Percentiles rank a stretch among this genome's conserved stretches.
Evolutionary conservation across 495 filamentous ascomycete genomes (phyloP).

Genomic region (Aspergillus ellipticus): DNA sequence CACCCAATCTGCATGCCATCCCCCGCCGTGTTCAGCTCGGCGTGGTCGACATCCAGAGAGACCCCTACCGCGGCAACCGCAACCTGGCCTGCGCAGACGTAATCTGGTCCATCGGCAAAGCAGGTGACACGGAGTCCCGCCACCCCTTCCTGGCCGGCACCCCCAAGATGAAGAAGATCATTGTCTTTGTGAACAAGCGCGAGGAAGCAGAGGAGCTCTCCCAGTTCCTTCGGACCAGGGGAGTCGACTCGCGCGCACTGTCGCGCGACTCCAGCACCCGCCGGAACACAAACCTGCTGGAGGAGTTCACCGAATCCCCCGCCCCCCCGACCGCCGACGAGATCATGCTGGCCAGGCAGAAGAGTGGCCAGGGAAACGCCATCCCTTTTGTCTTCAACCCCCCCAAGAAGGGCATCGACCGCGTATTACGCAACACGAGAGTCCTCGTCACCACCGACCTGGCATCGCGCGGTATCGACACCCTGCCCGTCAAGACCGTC

Average conservation of each 20-base stretch:
- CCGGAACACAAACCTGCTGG: constrained; percentile 69
- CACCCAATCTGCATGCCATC: constrained; percentile 92
- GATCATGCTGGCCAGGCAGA: constrained; percentile 31
- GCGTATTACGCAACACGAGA: constrained; percentile 64
- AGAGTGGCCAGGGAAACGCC: constrained; percentile 25
- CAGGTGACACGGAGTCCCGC: constrained; percentile 46
- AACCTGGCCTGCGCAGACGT: constrained; percentile 87
- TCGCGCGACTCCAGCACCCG: constrained; percentile 74
- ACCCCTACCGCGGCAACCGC: constrained; percentile 89
- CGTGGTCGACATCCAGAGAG: constrained; percentile 83
- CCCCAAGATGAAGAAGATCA: constrained; percentile 73
- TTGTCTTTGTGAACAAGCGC: constrained; percentile 97
- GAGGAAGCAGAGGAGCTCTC: constrained; percentile 81
- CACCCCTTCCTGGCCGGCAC: constrained; percentile 31
- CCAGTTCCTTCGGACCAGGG: constrained; percentile 74
- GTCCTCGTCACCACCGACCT: constrained; percentile 94
- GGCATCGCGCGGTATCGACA: constrained; percentile 90
- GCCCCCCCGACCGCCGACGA: constrained; percentile 40
- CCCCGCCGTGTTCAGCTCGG: constrained; percentile 91
- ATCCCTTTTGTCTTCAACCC: constrained; percentile 32
- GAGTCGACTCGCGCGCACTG: constrained; percentile 80
- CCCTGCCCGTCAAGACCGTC: constrained; percentile 84
- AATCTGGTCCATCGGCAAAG: constrained; percentile 89
- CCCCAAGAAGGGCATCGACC: constrained; percentile 10
- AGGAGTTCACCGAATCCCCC: constrained; percentile 65